phyloP scores from a whole-genome alignment of 192 early-diverging fungal genomes.

The Haplosporangium gracile region DNA sequence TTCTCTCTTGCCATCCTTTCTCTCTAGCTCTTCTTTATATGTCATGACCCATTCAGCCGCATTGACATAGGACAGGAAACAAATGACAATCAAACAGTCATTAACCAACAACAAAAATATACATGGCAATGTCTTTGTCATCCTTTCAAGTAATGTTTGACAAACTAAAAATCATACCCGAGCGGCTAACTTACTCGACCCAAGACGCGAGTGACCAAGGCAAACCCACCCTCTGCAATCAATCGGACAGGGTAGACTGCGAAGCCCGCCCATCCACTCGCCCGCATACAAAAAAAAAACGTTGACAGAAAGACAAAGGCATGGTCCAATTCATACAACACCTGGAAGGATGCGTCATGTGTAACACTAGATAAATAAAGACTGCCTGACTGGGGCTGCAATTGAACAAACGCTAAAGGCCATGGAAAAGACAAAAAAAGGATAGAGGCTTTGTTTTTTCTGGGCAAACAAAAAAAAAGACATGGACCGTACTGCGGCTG shows the following conservation, averaged over 20 bases:
- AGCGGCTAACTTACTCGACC: no score
- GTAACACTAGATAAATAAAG: background rate
- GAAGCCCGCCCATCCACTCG: background rate
- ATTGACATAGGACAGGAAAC: background rate
- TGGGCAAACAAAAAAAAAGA: background rate
- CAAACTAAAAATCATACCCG: background rate
- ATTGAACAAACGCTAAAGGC: background rate
- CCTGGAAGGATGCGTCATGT: background rate
- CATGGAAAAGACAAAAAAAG: background rate
- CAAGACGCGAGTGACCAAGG: background rate
- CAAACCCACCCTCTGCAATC: background rate
- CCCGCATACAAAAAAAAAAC: background rate
- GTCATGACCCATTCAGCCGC: background rate
- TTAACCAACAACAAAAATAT: background rate
- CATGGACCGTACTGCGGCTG: background rate
- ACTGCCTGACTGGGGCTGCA: background rate
- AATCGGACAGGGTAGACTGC: background rate
- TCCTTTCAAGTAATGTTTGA: background rate
- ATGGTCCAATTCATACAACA: background rate
- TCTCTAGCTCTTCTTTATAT: background rate
- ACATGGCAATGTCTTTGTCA: background rate
- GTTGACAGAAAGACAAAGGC: background rate
- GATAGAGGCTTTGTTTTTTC: background rate
- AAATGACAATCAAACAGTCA: background rate
- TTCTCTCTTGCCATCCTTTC: background rate